Evolutionary conservation across 202 grass and related monocot species (phyloP), one percentile per base, ranked within the genome.

Genomic region (Schoenoplectus tabernaemontani): DNA sequence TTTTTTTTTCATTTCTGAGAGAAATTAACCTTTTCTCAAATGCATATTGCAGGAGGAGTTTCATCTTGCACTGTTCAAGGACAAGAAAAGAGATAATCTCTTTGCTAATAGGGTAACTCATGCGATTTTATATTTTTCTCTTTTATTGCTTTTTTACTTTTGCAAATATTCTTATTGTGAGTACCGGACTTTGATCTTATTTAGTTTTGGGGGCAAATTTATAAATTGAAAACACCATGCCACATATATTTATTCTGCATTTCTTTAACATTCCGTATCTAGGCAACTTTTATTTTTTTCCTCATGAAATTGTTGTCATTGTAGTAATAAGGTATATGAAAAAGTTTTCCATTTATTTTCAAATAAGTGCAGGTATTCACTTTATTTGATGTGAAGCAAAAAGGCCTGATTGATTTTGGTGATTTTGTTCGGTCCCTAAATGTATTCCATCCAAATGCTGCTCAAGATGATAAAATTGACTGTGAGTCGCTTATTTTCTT

Each of bases 361-460:
- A 58, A 69, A 38, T 32, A 61, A 78, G 62, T 85, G 80, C 87
- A 92, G 87, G 87, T 92, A 46, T 92, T 89, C 50, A 75, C 86
- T 79, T 77, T 92, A 71, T 92, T 92, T 44, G 84, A 92, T 66
- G 79, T 89, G 50, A 89, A 92, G 34, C 69, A 83, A 81, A 83
- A 79, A 28, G 90, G 87, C 26, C 71, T 83, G 32, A 86, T 92
- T 87, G 87, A 92, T 61, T 92, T 92, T 78, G 79, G 82, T 47
- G 87, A 92, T 46, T 89, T 92, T 47, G 87, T 89, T 78, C 84
- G 61, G 37, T 73, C 87, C 24, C 82, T 92, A 43, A 87, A 81
- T 83, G 84, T 89, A 59, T 92, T 92, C 84, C 90, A 92, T 71
- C 87, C 90, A 80, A 87, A 82, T 68, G 33, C 87, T 87, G 32